phyloP scores from a whole-genome alignment of 2,329 filamentous ascomycete species.

The Chaetothyriales sp. region DNA sequence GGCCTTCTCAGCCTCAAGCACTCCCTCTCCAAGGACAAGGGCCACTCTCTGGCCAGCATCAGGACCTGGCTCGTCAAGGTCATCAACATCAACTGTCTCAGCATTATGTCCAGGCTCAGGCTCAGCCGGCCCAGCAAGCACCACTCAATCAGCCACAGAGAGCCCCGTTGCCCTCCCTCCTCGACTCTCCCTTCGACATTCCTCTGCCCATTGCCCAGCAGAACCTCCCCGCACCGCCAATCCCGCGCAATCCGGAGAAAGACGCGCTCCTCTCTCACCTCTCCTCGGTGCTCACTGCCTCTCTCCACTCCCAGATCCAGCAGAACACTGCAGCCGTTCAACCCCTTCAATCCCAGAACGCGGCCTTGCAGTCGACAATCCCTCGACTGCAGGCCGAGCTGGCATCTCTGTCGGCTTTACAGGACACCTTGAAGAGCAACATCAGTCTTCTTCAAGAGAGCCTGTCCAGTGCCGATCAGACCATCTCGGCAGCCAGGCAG shows the following conservation, averaged over 20 bases:
- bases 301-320: constrained; percentile 53
- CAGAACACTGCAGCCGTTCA: constrained; percentile 63
- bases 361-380: constrained; percentile 59
- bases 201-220: constrained; percentile 37
- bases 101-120: constrained; percentile 5
- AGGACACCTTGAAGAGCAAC: constrained; percentile 60
- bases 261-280: constrained; percentile 71
- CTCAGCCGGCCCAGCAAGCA: constrained; percentile 13
- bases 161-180: constrained; percentile 39
- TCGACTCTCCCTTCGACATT: constrained; percentile 50
- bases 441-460: constrained; percentile 64
- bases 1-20: constrained; percentile 8
- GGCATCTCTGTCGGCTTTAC: constrained; percentile 55
- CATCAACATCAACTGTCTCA: constrained; percentile 15
- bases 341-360: constrained; percentile 64
- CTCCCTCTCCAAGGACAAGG: constrained; percentile 5
- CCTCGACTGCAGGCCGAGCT: constrained; percentile 61
- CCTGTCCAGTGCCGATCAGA: constrained; percentile 62
- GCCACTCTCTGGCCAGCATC: constrained; percentile 2
- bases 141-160: constrained; percentile 17
- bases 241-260: constrained; percentile 91
- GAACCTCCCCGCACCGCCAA: constrained; percentile 57
- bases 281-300: constrained; percentile 52
- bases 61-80: constrained; percentile 7
- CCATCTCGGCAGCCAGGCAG: constrained; percentile 58